Conservation (phyloP, 257 asterid species). For the Przewalskia tangutica region DNA sequence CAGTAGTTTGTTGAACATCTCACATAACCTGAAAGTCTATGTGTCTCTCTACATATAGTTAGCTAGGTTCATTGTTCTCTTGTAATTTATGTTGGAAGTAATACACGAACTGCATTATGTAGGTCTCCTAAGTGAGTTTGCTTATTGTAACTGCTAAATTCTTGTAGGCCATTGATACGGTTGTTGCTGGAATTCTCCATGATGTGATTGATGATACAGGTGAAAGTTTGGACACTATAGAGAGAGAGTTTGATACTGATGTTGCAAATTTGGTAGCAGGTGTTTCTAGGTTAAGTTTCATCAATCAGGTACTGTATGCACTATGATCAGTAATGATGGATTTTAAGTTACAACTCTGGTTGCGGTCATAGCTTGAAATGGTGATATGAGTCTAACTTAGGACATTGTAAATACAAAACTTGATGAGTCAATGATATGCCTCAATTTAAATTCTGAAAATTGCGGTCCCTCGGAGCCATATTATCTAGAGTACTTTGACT, state of each 20-base stretch:
- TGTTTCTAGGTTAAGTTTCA: slow-evolving; percentile 82
- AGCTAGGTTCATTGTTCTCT: not conserved
- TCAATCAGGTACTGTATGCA: slow-evolving; percentile 61
- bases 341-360: not conserved
- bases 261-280: slow-evolving; percentile 89
- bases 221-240: slow-evolving; percentile 63
- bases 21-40: not conserved
- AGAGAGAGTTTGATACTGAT: slow-evolving; percentile 69
- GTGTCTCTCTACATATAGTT: not conserved
- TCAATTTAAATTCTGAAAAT: not conserved
- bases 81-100: not conserved
- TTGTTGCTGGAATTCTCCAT: slow-evolving; percentile 94
- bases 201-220: slow-evolving; percentile 79
- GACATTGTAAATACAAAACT: not conserved
- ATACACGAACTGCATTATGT: not conserved
- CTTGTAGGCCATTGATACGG: slow-evolving; percentile 73
- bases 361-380: slow-evolving; percentile 5
- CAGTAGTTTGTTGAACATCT: slow-evolving; percentile 3
- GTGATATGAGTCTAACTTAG: not conserved
- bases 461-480: not conserved
- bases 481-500: not conserved
- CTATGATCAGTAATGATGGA: not conserved
- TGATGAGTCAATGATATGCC: not conserved
- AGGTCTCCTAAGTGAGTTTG: not conserved
- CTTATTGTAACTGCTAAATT: slow-evolving; percentile 6